Evolutionary conservation across 768 basidiomycete species (phyloP).

Genomic region (Rhodotorula toruloides): DNA sequence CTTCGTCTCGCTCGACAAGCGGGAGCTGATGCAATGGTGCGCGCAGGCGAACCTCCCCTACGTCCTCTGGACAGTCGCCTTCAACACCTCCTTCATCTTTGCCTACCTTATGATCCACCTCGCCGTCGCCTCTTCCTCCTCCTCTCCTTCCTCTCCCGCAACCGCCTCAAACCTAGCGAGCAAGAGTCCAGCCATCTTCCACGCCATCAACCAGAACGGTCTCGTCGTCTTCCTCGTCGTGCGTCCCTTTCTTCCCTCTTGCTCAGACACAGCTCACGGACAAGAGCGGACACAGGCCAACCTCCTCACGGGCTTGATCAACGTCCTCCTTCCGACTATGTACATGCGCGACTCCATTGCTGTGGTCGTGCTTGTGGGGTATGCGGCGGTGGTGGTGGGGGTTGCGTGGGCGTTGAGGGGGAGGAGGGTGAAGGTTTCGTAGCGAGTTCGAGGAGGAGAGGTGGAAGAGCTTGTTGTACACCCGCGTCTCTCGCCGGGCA

Average conservation of each 20-base stretch:
- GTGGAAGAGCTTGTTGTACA: neutral
- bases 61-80: slow-evolving; percentile 80
- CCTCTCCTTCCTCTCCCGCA: slow-evolving; percentile 63
- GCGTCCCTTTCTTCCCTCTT: slow-evolving; percentile 44
- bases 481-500: neutral
- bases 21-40: neutral
- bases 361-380: slow-evolving; percentile 60
- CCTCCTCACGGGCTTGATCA: slow-evolving; percentile 74
- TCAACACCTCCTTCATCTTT: slow-evolving; percentile 77
- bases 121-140: slow-evolving; percentile 45
- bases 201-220: slow-evolving; percentile 77
- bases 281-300: slow-evolving; percentile 61
- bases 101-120: slow-evolving; percentile 74
- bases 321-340: slow-evolving; percentile 75
- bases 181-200: slow-evolving; percentile 54
- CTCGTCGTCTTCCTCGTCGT: slow-evolving; percentile 75
- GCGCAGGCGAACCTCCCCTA: slow-evolving; percentile 78
- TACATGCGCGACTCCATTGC: slow-evolving; percentile 59
- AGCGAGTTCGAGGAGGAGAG: neutral
- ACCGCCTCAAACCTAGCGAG: slow-evolving; percentile 49
- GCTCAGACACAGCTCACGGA: neutral
- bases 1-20: neutral
- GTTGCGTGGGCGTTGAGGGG: slow-evolving; percentile 31
- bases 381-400: slow-evolving; percentile 57
- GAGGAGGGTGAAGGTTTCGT: slow-evolving; percentile 36